phyloP scores from a whole-genome alignment of 2,329 filamentous ascomycete genomes.

The Cordyceps pruinosa region DNA sequence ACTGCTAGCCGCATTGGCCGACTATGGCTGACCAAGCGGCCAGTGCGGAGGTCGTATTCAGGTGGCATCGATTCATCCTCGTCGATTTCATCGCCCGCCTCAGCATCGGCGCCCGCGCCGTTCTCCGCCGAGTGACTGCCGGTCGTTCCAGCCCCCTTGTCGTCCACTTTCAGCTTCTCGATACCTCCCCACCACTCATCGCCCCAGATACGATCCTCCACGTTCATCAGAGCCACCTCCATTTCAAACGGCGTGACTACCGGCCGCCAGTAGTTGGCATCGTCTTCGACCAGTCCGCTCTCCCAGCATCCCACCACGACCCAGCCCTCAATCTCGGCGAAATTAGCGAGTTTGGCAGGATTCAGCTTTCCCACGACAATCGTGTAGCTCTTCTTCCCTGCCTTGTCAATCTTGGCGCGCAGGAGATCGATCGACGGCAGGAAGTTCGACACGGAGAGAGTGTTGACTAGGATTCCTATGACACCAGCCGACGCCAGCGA shows the following conservation, averaged over 20 bases:
- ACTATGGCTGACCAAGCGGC: conserved; percentile 70
- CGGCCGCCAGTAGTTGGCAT: conserved; percentile 73
- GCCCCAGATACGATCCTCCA: conserved; percentile 75
- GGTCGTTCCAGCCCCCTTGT: conserved; percentile 15
- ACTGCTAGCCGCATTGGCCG: conserved; percentile 56
- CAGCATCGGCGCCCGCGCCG: conserved; percentile 3
- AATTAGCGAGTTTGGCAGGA: conserved; percentile 92
- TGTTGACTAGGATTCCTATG: conserved; percentile 94
- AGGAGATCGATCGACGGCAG: conserved; percentile 71
- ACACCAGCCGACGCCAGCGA: conserved; percentile 73
- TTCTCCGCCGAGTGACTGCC: conserved; percentile 18
- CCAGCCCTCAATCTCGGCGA: conserved; percentile 92
- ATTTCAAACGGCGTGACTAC: conserved; percentile 95
- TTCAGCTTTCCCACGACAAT: conserved; percentile 97
- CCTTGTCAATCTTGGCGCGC: conserved; percentile 62
- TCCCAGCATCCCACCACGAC: conserved; percentile 98
- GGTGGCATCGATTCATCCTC: conserved; percentile 72
- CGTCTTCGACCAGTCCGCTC: conserved; percentile 82
- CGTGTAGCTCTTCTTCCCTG: conserved; percentile 91
- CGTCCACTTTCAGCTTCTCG: conserved; percentile 38
- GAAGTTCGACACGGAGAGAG: conserved; percentile 86
- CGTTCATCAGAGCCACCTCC: conserved; percentile 65
- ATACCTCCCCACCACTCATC: conserved; percentile 87
- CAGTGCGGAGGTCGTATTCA: conserved; percentile 87
- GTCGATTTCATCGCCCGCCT: conserved; percentile 36